A percentile compares a stretch with the other conserved stretches of the same genome.
Evolutionary conservation across 352 stramenopile species (phyloP).

Genomic region (Albugo laibachii): DNA sequence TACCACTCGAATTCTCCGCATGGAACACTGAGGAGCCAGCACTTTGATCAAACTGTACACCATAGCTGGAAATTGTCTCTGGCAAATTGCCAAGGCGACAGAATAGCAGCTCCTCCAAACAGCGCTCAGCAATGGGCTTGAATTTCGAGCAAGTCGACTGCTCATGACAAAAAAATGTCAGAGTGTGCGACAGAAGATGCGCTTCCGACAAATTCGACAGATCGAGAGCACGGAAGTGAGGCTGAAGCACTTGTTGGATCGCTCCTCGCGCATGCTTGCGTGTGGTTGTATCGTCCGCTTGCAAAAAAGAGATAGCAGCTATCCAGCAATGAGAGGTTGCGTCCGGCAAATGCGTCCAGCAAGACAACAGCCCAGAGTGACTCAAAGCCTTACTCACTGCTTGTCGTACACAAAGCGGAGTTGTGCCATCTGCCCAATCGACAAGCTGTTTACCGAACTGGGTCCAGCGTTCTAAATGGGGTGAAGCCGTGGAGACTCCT

Average conservation of each 20-base stretch:
- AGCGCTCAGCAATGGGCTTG: too few relatives aligned
- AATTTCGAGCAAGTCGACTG: too few relatives aligned
- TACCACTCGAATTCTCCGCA: too few relatives aligned
- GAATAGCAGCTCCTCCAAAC: too few relatives aligned
- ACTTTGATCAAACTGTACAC: too few relatives aligned
- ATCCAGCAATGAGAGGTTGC: conserved; percentile 32
- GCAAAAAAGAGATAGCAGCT: conserved; percentile 31
- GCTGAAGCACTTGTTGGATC: conserved; percentile 15
- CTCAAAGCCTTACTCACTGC: conserved; percentile 29
- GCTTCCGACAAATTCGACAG: not conserved
- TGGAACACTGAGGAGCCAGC: too few relatives aligned
- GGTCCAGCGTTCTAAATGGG: conserved; percentile 4
- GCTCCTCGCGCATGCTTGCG: conserved; percentile 14
- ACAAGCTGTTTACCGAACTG: conserved; percentile 3
- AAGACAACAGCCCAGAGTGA: conserved; percentile 21
- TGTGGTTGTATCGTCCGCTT: conserved; percentile 37
- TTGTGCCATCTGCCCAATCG: conserved; percentile 28
- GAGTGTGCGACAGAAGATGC: not conserved
- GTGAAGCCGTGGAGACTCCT: not conserved
- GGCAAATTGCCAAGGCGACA: too few relatives aligned
- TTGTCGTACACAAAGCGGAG: conserved; percentile 35
- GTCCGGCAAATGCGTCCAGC: conserved; percentile 3
- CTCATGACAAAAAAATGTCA: too few relatives aligned
- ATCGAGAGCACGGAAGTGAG: not conserved
- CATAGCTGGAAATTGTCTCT: too few relatives aligned